Evolutionary conservation across 345 rosid genomes (phyloP), one percentile per base, ranked within the genome.

Genomic region (Ceriops tagal): DNA sequence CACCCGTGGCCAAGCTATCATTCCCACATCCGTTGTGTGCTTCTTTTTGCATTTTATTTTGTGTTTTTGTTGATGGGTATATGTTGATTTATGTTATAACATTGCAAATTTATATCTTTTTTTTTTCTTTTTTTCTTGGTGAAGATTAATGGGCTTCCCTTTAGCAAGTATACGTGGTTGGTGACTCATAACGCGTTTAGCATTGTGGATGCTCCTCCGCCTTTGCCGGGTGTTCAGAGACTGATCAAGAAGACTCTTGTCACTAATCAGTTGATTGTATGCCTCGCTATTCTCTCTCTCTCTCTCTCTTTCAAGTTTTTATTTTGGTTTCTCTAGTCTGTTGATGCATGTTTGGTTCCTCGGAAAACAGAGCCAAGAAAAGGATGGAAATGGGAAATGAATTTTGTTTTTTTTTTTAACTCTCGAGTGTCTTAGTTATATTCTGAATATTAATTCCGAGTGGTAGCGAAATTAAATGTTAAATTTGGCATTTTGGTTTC

Each of bases 111-210:
- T 18, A 16, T 67, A 18, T 20, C 30, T 24, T 69, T 71, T 31
- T 0, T 31, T 31, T 16, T 47, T 37, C 53, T 31, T 53, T 51
- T 19, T 52, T 26, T 46, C 34, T 66, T 37, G 64, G 51, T 71
- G 70, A 77, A 91, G 96, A 75, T 87, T 76, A 86, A 84, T 60
- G 97, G 88, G 37, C 81, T 95, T 79, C 96, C 97, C 65, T 91
- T 89, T 72, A 95, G 91, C 85, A 95, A 87, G 83, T 95, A 95
- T 75, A 79, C 97, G 35, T 95, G 99, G 99, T 77, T 95, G 39
- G 83, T 95, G 72, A 95, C 97, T 3, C 99, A 95, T 62, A 95
- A 95, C 82, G 80, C 99, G 4, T 95, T 95, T 72, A 89, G 97
- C 77, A 91, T 87, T 53, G 96, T 88, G 56, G 93, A 95, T 83